Evolutionary conservation across 2,329 filamentous ascomycete genomes (phyloP), one percentile per base, ranked within the genome.

Genomic region (Colletotrichum sp.): DNA sequence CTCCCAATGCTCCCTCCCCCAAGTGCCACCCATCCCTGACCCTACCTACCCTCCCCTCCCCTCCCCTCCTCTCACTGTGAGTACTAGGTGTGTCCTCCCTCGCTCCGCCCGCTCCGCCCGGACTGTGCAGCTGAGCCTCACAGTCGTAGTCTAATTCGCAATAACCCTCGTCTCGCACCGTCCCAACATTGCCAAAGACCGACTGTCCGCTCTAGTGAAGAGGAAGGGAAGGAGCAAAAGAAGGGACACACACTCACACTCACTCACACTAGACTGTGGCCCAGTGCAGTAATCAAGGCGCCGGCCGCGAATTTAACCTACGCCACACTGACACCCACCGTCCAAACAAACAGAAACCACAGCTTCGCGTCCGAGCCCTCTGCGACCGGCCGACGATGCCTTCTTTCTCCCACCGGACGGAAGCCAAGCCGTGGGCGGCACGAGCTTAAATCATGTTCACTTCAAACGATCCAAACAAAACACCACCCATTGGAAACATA

Each of bases 291-390:
- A 49, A n/a, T 62, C 57, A 32, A 26, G 57, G 28, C 32, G 9
- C 21, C 59, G 30, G 59, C 30, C 59, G 59, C 65, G 52, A 21
- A 24, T n/a, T 59, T 32, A 73, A 73, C 69, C 60, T 64, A 76
- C 70, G 65, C 64, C 74, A 76, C 74, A 76, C 30, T 69, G 74
- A 74, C 65, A 57, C 70, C 64, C 49, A 73, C 59, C 74, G 44
- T 76, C 74, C 21, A 65, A 76, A 59, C 24, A 60, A 74, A 30
- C 24, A 49, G 65, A 73, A 76, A 76, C 74, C 49, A 32, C 55
- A 44, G 65, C 62, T 44, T 32, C 59, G 32, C 28, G 73, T 76
- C 70, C 73, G 73, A 76, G 69, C n/a, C 62, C 39, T 12, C 10
- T 49, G 44, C 44, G 44, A 49, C 44, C 44, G 44, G 44, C n/a